Evolutionary conservation across 352 stramenopile species (phyloP).

Genomic region (Phytophthora pini): DNA sequence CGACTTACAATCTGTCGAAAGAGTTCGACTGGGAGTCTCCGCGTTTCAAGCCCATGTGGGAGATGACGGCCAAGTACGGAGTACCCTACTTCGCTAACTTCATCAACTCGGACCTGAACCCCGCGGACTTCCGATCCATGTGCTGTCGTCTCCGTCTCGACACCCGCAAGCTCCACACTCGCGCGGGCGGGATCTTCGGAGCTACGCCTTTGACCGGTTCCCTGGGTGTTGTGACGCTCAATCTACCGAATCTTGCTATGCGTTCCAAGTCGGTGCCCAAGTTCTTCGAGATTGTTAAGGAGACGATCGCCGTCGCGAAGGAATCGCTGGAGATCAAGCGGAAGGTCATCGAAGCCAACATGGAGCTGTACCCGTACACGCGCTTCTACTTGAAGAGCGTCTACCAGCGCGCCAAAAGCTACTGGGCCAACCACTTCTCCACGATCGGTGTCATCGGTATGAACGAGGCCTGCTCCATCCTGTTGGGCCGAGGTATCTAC

Average conservation of each 20-base stretch:
- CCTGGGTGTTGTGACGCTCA: conserved; percentile 41
- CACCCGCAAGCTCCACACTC: conserved; percentile 36
- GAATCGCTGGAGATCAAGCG: conserved; percentile 41
- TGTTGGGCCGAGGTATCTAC: conserved; percentile 36
- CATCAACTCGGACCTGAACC: conserved; percentile 40
- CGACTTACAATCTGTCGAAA: conserved; percentile 40
- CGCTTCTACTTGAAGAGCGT: conserved; percentile 40
- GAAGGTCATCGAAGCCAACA: conserved; percentile 35
- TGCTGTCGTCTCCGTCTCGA: conserved; percentile 39
- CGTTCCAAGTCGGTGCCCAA: conserved; percentile 30
- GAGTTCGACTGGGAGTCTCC: conserved; percentile 39
- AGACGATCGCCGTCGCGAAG: conserved; percentile 35
- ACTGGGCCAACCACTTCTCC: conserved; percentile 45
- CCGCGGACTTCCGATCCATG: conserved; percentile 37
- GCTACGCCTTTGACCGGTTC: conserved; percentile 36
- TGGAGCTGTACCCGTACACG: conserved; percentile 43
- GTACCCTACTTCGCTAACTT: conserved; percentile 42
- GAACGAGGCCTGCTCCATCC: conserved; percentile 35
- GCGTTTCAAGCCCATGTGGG: conserved; percentile 35
- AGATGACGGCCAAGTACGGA: conserved; percentile 43
- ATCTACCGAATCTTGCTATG: conserved; percentile 35
- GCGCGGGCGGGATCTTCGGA: conserved; percentile 38
- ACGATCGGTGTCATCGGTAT: conserved; percentile 42
- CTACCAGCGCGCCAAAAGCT: conserved; percentile 32
- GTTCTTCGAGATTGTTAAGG: conserved; percentile 35